Base-by-base conservation (phyloP, 345 rosid species). In the Angophora floribunda region DNA sequence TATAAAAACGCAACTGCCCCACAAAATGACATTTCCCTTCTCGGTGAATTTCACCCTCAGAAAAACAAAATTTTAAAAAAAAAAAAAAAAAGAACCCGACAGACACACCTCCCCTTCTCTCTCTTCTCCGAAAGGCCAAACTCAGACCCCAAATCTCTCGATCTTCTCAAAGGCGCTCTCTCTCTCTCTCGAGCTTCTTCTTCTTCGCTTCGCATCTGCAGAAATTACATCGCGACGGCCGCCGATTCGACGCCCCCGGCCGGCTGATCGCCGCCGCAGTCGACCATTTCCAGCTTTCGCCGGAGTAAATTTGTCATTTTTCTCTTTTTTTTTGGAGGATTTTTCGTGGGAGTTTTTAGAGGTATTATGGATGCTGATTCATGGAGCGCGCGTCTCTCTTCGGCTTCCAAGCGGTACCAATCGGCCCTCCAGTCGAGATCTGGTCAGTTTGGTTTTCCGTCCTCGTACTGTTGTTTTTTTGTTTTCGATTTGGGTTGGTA, bases 341-440 rank as follows among this genome's bases (percentile, higher is more conserved):
- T 63, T 51, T 36, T 85, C 30, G n/a, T 51, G 12, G 63, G 63
- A 45, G 61, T 44, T 87, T 52, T 3, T 32, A 0, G 52, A 87
- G 91, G 61, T 88, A 95, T 98, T 86, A 95, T 98, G 98, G 97
- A 97, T 89, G 96, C 97, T 55, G 98, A 98, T 90, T 94, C 99
- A 52, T 96, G 97, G 98, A 97, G 94, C 89, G 93, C 92, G 88
- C 98, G 97, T 93, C 95, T 97, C 88, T 95, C 98, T 89, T 97
- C 97, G 49, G 95, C 96, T 88, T 93, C 99, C 19, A 97, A 91
- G 92, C 92, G 99, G 91, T 95, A 95, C 90, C 98, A 96, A 90
- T 93, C 96, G 2, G 94, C 95, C 92, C 96, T 98, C 90, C 95
- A 94, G 89, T 95, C 99, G 87, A 96, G 98, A 97, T 94, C 99